Base-by-base conservation (phyloP, 2,329 filamentous ascomycete species). In the Colletotrichum tropicale region DNA sequence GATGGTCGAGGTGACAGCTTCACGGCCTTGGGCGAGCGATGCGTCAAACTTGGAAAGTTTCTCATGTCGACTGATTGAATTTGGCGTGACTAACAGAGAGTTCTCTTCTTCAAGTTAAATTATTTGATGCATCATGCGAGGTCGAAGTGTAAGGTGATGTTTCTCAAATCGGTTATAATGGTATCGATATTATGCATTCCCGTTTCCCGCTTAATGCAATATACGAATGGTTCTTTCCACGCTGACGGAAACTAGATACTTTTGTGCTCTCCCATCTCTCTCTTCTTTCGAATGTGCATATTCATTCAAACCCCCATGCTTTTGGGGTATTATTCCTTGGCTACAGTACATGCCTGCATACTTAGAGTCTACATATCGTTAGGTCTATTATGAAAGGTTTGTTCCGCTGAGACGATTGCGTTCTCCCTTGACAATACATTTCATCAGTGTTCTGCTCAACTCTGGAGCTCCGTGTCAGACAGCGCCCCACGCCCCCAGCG, bases 401-500 rank as follows among this genome's bases (percentile, higher is more conserved):
- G n/a, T 52, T 52, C n/a, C 43, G n/a, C 43, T 21, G 43, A 21
- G 43, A n/a, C 18, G 38, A 48, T 48, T 48, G 5, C 38, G 38
- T 48, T 48, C 38, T n/a, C 38, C 38, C 9, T 48, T 52, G 43
- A 52, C n/a, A 52, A 21, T 13, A 21, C 43, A 52, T 48, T 48
- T n/a, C 38, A 48, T 16, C 55, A 58, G 18, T 61, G 30, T 21
- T 32, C 26, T 21, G 58, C 18, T 12, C 30, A 61, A 9, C 58
- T 61, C 26, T 61, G 32, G 32, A 21, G 28, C 32, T 34, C 32
- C 30, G 28, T 21, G 16, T 56, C 83, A 89, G 43, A 86, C 75
- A 87, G 89, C 81, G 7, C 90, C 92, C 92, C 92, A 94, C 12
- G 89, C 81, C 1, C 92, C 92, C 67, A 94, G 81, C 5, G 92